These are phyloP conservation scores for Ramichloridium luteum DNA, from an alignment of 2,329 filamentous ascomycete genomes.

Conservation along the genomic window DNA sequence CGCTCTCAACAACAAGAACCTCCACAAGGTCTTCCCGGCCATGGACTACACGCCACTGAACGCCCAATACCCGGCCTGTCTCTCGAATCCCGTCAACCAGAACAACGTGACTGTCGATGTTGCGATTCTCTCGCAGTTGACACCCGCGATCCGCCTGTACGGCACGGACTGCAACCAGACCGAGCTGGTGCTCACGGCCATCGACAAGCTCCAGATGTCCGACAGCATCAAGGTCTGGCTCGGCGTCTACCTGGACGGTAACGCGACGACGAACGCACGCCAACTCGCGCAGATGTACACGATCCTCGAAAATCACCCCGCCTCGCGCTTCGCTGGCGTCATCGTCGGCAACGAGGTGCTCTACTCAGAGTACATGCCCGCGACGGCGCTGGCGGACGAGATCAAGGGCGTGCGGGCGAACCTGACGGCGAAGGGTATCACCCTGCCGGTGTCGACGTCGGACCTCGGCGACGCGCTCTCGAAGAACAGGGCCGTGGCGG, in stretches of 20 bases:
- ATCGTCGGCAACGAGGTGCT: constrained; percentile 54
- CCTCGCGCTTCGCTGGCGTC: constrained; percentile 45
- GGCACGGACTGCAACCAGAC: constrained; percentile 98
- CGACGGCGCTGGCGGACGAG: constrained; percentile 48
- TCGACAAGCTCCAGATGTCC: constrained; percentile 57
- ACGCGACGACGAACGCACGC: constrained; percentile 68
- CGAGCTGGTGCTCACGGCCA: constrained; percentile 77
- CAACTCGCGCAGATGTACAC: constrained; percentile 77
- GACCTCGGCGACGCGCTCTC: constrained; percentile 67
- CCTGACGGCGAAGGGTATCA: constrained; percentile 52
- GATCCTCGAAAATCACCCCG: constrained; percentile 55
- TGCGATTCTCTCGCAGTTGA: constrained; percentile 79
- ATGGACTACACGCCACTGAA: constrained; percentile 93
- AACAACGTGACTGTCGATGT: constrained; percentile 91
- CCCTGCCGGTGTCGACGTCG: constrained; percentile 70
- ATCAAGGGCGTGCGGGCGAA: constrained; percentile 60
- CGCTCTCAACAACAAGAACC: constrained; percentile 64
- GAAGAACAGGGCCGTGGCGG: constrained; percentile 28
- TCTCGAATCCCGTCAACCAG: constrained; percentile 68
- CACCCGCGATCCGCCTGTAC: constrained; percentile 77
- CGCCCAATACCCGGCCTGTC: constrained; percentile 76
- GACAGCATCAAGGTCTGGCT: constrained; percentile 80
- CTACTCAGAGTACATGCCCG: constrained; percentile 53
- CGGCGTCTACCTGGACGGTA: constrained; percentile 82
- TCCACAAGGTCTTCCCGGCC: constrained; percentile 89